Percentiles rank a stretch among this genome's conserved stretches.
phyloP scores from a whole-genome alignment of 441 rosid genomes.

The Adansonia rubrostipa region DNA sequence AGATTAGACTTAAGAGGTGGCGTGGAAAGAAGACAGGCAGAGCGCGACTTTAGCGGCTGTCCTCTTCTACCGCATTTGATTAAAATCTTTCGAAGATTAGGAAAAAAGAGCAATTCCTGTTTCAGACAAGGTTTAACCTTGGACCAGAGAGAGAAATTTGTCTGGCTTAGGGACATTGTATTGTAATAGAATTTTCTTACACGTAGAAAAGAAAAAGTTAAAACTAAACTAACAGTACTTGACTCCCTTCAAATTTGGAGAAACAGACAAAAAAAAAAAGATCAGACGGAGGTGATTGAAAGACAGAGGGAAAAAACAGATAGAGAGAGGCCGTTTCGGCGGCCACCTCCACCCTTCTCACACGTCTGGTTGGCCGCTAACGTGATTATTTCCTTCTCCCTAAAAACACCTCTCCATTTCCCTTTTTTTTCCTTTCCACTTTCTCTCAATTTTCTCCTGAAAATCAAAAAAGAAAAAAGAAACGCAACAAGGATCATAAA shows the following conservation, averaged over 20 bases:
- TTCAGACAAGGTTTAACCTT: not conserved
- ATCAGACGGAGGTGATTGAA: not conserved
- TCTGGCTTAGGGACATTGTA: not conserved
- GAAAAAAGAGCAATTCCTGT: not conserved
- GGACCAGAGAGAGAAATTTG: not conserved
- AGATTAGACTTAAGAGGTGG: not conserved
- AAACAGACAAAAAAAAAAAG: not conserved
- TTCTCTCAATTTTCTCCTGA: conserved; percentile 24
- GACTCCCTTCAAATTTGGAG: conserved; percentile 9
- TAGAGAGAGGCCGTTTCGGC: conserved; percentile 42
- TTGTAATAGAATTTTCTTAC: not conserved
- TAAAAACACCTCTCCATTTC: not conserved
- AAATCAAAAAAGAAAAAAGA: conserved; percentile 8
- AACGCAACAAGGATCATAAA: no score
- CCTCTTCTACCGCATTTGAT: not conserved
- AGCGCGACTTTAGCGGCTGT: conserved; percentile 24
- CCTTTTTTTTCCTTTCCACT: not conserved
- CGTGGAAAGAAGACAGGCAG: conserved; percentile 19
- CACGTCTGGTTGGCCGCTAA: conserved; percentile 40
- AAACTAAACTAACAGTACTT: not conserved
- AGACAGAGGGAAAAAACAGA: not conserved
- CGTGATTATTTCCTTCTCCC: conserved; percentile 26
- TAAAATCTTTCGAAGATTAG: no score
- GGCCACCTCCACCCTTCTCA: conserved; percentile 47
- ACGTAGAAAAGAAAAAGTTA: not conserved